Base-by-base conservation (phyloP, 2,329 filamentous ascomycete species). In the Alternaria dauci region DNA sequence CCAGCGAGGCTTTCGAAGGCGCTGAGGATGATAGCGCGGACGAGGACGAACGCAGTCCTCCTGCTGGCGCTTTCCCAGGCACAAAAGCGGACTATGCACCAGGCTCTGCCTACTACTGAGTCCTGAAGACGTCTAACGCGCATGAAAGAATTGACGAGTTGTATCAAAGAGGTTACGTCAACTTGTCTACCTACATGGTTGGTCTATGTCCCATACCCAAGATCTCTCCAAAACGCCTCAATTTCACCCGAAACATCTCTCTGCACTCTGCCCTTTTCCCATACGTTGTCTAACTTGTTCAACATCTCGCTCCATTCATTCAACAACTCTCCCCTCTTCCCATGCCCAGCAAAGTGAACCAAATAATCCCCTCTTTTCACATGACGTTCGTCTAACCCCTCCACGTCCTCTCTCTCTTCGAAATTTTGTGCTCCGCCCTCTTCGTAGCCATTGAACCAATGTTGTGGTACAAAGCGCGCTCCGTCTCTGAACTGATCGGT, bases 401-500 rank as follows among this genome's bases (percentile, higher is more conserved):
- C 75, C 55, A 77, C 76, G 48, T 77, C 73, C 48, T 61, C 41
- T 16, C 78, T 76, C 34, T 48, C 20, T 8, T 50, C 48, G 25
- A 61, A 70, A 6, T 26, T 20, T 20, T 57, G n/a, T 16, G 69
- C 53, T 2, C 53, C 77, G 18, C 75, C 77, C 48, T 79, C 72
- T 23, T 62, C 61, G 48, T 81, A 82, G 1, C 78, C 78, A 59
- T 82, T 82, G 69, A 82, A 81, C 80, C 79, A 81, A 8, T 80
- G 66, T 59, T 81, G 80, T 12, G 80, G 79, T 42, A 78, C 75
- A 32, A 76, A 67, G 9, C 77, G 73, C 12, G 78, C 66, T 57
- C 76, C 64, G 7, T 71, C 59, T 9, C 58, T 63, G 62, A 81
- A 81, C 0, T 70, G 58, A 1, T 67, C 63, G 36, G 78, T 73